These are phyloP conservation scores for Cubamyces sp. DNA, from an alignment of 768 basidiomycete genomes.

Conservation along the genomic window DNA sequence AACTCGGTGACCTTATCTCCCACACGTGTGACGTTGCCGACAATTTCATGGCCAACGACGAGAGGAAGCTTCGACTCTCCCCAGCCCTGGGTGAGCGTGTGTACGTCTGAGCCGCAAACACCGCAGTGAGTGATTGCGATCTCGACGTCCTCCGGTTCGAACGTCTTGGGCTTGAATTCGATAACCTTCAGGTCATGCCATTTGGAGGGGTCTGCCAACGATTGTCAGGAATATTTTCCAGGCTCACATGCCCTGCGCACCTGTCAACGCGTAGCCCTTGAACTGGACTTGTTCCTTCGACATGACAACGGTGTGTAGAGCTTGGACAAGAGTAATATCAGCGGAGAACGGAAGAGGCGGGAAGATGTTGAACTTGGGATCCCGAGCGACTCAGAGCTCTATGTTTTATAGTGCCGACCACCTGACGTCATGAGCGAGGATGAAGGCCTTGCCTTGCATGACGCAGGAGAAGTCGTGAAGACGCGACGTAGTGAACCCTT, in stretches of 20 bases:
- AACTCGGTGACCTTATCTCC: constrained; percentile 57
- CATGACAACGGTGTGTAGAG: constrained; percentile 4
- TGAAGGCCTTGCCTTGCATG: no score
- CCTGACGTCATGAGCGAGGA: background rate
- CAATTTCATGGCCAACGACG: constrained; percentile 54
- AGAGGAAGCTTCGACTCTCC: constrained; percentile 35
- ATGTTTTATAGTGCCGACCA: no score
- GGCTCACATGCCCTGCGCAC: background rate
- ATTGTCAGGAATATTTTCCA: background rate
- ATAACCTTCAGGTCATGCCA: constrained; percentile 49
- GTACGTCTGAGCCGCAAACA: constrained; percentile 58
- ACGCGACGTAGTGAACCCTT: background rate
- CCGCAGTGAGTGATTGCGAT: constrained; percentile 53
- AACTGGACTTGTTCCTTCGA: constrained; percentile 21
- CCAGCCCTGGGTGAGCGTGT: constrained; percentile 49
- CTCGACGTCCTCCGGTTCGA: constrained; percentile 58
- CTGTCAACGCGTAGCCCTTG: constrained; percentile 34
- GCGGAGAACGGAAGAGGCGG: background rate
- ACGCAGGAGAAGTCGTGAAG: background rate
- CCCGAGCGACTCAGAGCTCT: background rate
- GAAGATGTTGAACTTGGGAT: background rate
- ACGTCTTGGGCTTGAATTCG: constrained; percentile 55
- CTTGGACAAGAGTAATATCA: no score
- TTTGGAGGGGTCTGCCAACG: constrained; percentile 22
- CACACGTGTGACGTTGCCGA: constrained; percentile 55